phyloP scores from a whole-genome alignment of 2,329 filamentous ascomycete species.

The Teratosphaeriaceae sp. region DNA sequence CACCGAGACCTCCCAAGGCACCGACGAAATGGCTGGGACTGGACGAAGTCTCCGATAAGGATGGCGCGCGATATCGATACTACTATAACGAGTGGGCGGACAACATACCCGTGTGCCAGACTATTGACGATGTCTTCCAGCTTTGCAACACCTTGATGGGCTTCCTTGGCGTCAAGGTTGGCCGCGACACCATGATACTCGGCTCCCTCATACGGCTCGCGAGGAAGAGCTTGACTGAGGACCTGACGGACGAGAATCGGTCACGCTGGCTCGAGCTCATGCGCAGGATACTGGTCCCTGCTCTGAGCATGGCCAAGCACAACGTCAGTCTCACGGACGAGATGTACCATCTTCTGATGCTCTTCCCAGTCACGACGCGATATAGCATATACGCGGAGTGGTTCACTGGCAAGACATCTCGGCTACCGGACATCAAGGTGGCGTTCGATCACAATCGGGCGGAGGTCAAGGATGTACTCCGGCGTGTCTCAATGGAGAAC shows the following conservation, averaged over 20 bases:
- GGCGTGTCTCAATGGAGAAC: constrained; percentile 83
- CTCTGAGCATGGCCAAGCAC: constrained; percentile 75
- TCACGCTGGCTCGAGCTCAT: constrained; percentile 79
- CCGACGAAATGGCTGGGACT: constrained; percentile 76
- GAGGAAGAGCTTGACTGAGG: constrained; percentile 62
- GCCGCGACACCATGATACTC: constrained; percentile 70
- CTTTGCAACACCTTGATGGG: constrained; percentile 81
- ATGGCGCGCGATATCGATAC: constrained; percentile 72
- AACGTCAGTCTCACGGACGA: constrained; percentile 83
- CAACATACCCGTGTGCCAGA: constrained; percentile 86
- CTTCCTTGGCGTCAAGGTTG: constrained; percentile 80
- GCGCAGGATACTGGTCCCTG: constrained; percentile 76
- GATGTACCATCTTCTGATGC: constrained; percentile 73
- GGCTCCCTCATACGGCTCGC: constrained; percentile 84
- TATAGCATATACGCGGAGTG: constrained; percentile 93
- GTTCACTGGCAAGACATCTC: constrained; percentile 71
- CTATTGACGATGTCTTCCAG: constrained; percentile 81
- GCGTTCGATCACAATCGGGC: constrained; percentile 71
- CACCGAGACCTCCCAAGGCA: constrained; percentile 55
- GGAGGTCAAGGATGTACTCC: constrained; percentile 80
- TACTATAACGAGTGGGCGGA: constrained; percentile 98
- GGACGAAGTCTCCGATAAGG: constrained; percentile 68
- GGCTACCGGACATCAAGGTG: constrained; percentile 66
- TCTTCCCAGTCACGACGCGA: constrained; percentile 67
- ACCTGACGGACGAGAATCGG: constrained; percentile 63